Base-by-base conservation (phyloP, 805 yeast genomes). In the Sugiyamaella qingdaonensis region DNA sequence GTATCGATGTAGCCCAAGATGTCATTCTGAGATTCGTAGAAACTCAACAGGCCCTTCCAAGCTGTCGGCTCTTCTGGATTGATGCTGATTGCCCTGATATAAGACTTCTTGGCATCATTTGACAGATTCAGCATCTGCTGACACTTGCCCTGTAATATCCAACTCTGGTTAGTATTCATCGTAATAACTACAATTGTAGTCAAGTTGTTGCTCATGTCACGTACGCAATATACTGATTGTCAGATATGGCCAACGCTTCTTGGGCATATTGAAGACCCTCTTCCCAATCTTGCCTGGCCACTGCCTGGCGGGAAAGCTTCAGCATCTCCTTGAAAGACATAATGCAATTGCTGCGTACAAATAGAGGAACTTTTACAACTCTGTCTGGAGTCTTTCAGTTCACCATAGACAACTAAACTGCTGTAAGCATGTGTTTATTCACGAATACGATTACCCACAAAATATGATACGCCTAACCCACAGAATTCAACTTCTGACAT, bases 41-140 rank as follows among this genome's bases (percentile, higher is more conserved):
- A 48, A 10, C 56, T 52, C 36, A 82, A 69, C 54, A 84, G 74
- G 0, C 98, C 98, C 62, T 87, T 88, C 95, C 94, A 91, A 0
- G 90, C 95, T 24, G 79, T 66, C 1, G 81, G 58, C 48, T 84
- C 80, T 55, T 63, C 33, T 57, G 70, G 46, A 69, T 64, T 27
- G 77, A 68, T 9, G 69, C 74, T 19, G 79, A 71, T 58, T 78
- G 79, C 58, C 72, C 68, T 14, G 58, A 63, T 13, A 81, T 68
- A 46, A 77, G 81, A 18, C 65, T 75, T 37, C 70, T 73, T 13
- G 78, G 84, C 69, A 48, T 80, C 81, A 33, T 76, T 64, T 13
- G 79, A 68, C 1, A 68, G 66, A 0, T 59, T 69, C 19, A 63
- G 64, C 54, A 81, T 82, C 34, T 64, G 66, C 53, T 77, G 73